phyloP scores from a whole-genome alignment of 768 basidiomycete genomes.

The Phaeotremella skinneri region DNA sequence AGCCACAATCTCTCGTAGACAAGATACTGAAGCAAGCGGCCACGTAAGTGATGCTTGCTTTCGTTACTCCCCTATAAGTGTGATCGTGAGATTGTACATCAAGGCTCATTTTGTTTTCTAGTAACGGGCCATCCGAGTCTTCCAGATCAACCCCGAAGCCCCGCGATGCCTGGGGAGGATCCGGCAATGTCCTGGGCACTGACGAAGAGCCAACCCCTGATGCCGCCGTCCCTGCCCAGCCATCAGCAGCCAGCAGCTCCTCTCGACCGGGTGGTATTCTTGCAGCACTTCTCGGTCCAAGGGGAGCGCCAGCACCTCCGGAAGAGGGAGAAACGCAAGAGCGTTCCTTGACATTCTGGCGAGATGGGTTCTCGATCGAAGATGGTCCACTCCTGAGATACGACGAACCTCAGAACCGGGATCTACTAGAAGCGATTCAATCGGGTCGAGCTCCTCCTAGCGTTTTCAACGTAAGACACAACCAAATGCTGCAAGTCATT shows the following conservation, averaged over 20 bases:
- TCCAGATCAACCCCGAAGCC: constrained; percentile 23
- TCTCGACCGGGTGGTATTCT: constrained; percentile 6
- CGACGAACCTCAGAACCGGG: constrained; percentile 70
- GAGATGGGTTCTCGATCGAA: constrained; percentile 86
- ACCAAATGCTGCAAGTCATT: constrained; percentile 80
- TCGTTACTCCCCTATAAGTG: neutral
- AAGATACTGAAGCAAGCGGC: constrained; percentile 77
- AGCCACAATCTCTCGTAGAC: constrained; percentile 50
- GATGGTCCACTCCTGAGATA: constrained; percentile 82
- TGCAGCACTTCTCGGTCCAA: constrained; percentile 47
- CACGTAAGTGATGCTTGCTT: constrained; percentile 59
- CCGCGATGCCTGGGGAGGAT: constrained; percentile 61
- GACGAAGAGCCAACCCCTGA: constrained; percentile 77
- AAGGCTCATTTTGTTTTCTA: constrained; percentile 40
- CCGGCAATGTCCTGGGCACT: constrained; percentile 80
- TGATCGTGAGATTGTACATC: constrained; percentile 5
- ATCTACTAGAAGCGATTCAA: constrained; percentile 71
- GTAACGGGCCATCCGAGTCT: constrained; percentile 47
- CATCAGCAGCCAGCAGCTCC: constrained; percentile 58
- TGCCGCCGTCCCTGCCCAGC: constrained; percentile 60
- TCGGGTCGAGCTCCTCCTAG: constrained; percentile 75
- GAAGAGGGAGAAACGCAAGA: constrained; percentile 60
- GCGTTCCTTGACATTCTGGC: constrained; percentile 85
- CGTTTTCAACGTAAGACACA: constrained; percentile 67
- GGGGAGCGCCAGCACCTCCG: constrained; percentile 15